Evolutionary conservation across 176 grass and related monocot genomes (phyloP).

Genomic region (Carex kokanica): DNA sequence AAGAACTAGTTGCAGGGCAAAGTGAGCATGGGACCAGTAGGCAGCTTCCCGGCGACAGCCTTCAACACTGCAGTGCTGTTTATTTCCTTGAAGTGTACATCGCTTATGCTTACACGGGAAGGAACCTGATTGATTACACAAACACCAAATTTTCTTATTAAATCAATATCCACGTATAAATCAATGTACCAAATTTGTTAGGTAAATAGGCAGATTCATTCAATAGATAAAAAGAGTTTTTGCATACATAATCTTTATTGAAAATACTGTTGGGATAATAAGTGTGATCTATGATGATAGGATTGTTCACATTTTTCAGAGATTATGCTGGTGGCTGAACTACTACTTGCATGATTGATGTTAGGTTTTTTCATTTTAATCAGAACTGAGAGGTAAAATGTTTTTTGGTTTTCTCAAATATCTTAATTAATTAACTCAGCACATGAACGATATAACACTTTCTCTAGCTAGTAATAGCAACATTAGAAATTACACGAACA

Average conservation of each 20-base stretch:
- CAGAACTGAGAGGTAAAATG: no score
- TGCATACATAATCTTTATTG: slow-evolving; percentile 27
- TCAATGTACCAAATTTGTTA: background rate
- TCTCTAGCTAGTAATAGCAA: no score
- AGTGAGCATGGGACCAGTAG: no score
- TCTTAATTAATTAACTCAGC: background rate
- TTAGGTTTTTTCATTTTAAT: no score
- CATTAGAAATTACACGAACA: no score
- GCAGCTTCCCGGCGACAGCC: background rate
- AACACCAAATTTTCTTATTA: background rate
- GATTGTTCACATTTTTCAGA: slow-evolving; percentile 52
- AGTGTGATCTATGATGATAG: slow-evolving; percentile 66
- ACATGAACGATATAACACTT: background rate
- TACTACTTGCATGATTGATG: slow-evolving; percentile 9
- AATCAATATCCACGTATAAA: background rate
- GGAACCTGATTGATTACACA: slow-evolving; percentile 22
- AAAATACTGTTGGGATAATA: slow-evolving; percentile 57
- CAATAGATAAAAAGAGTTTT: background rate
- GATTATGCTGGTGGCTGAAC: slow-evolving; percentile 32
- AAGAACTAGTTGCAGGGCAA: no score
- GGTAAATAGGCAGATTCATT: background rate
- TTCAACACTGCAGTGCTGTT: slow-evolving; percentile 32
- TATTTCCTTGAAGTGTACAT: slow-evolving; percentile 50
- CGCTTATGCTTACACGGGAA: slow-evolving; percentile 31
- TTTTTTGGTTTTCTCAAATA: no score